Conservation (phyloP, 2,329 filamentous ascomycete species). For the Microascus cirrosus region DNA sequence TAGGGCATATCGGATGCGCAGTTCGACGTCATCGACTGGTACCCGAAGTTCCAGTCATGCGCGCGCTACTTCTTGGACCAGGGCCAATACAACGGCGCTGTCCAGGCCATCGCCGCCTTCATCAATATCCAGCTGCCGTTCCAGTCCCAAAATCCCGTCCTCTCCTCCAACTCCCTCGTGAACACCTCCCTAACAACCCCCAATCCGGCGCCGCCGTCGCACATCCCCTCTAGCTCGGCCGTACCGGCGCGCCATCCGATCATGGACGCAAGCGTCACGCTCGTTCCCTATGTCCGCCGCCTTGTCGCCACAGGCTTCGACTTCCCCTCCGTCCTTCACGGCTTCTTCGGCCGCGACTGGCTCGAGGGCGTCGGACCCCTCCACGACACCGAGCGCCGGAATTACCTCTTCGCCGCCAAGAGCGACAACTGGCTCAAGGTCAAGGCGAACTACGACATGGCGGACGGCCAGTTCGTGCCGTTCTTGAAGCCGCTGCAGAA, state of each 20-base stretch:
- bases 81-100: constrained; percentile 70
- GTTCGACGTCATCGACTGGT: constrained; percentile 78
- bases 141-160: constrained; percentile 48
- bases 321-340: constrained; percentile 73
- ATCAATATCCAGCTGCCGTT: constrained; percentile 87
- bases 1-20: background rate
- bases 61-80: constrained; percentile 85
- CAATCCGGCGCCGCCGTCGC: constrained; percentile 7
- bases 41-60: constrained; percentile 82
- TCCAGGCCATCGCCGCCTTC: constrained; percentile 82
- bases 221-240: background rate
- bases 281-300: constrained; percentile 83
- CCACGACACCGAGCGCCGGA: constrained; percentile 81
- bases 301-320: constrained; percentile 90
- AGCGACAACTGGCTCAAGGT: constrained; percentile 82
- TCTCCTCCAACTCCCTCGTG: constrained; percentile 20
- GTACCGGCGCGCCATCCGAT: constrained; percentile 8
- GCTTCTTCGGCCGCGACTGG: constrained; percentile 97
- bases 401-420: constrained; percentile 93
- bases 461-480: constrained; percentile 70
- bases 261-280: constrained; percentile 39
- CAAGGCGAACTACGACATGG: constrained; percentile 85
- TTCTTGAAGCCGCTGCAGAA: constrained; percentile 77
- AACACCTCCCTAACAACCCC: constrained; percentile 13
- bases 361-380: constrained; percentile 64